A percentile compares a stretch with the other conserved stretches of the same genome.
These are phyloP conservation scores for Fraxinus platypoda DNA, from an alignment of 305 asterid species.

Conservation along the genomic window DNA sequence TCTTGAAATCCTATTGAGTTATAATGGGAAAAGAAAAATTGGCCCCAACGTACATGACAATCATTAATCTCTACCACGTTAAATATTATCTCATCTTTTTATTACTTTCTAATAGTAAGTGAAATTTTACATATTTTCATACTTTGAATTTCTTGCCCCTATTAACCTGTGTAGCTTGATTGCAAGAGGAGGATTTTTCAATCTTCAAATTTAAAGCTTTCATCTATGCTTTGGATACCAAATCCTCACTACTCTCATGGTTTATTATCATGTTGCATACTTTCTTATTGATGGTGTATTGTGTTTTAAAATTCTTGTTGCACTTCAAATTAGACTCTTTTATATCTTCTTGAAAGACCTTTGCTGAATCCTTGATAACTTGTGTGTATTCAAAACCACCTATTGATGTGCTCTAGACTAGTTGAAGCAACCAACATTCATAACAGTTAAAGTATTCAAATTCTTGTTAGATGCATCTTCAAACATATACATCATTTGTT, in stretches of 20 bases:
- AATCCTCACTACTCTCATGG: neutral
- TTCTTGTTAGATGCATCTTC: neutral
- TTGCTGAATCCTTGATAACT: too few species aligned
- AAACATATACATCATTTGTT: neutral
- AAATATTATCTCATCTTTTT: neutral
- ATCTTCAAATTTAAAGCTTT: neutral
- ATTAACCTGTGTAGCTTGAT: neutral
- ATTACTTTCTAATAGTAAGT: neutral
- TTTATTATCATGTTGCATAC: too few species aligned
- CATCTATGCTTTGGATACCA: neutral
- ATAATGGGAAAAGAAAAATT: neutral
- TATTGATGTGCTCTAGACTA: neutral
- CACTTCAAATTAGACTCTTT: neutral
- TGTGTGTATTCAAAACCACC: neutral
- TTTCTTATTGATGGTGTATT: too few species aligned
- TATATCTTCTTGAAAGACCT: neutral
- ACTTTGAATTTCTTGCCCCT: neutral
- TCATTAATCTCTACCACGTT: neutral
- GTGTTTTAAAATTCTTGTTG: neutral
- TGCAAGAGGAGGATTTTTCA: neutral
- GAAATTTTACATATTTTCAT: neutral
- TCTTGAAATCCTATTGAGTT: neutral
- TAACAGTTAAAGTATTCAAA: neutral
- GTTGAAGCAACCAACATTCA: neutral
- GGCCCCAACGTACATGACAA: neutral